phyloP scores from a whole-genome alignment of 441 rosid species.

The Jatropha multifida region DNA sequence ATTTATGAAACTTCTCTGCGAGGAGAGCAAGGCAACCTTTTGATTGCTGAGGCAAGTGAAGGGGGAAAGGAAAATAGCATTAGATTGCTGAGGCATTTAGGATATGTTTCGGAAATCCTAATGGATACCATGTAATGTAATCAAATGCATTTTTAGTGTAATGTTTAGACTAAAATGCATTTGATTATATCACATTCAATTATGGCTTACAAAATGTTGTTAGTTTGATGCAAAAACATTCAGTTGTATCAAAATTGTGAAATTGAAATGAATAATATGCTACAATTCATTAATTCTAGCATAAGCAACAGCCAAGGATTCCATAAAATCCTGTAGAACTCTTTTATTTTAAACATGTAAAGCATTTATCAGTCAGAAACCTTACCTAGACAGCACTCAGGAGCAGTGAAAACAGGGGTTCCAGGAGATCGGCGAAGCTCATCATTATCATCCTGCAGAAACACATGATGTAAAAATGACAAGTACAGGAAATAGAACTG shows the following conservation, averaged over 20 bases:
- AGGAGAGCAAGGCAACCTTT: neutral
- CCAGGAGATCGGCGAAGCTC: constrained; percentile 97
- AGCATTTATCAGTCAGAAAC: constrained; percentile 7
- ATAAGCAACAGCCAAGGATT: neutral
- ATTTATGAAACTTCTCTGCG: neutral
- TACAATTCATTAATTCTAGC: neutral
- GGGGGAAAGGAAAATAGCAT: neutral
- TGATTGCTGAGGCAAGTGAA: neutral
- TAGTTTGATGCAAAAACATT: too few relatives aligned
- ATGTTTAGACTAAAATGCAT: too few relatives aligned
- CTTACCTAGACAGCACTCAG: constrained; percentile 92
- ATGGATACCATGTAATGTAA: too few relatives aligned
- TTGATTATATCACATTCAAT: too few relatives aligned
- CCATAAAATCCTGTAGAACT: neutral
- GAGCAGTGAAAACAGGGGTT: constrained; percentile 99
- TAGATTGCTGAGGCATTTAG: neutral
- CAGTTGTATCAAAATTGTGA: neutral
- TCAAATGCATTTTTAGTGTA: too few relatives aligned
- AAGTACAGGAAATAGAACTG: neutral
- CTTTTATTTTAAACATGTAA: neutral
- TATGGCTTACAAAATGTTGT: too few relatives aligned
- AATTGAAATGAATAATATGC: neutral
- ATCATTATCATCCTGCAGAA: constrained; percentile 80
- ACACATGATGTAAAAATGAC: neutral
- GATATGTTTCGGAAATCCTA: too few relatives aligned